Percentiles rank a stretch among this genome's conserved stretches.
Conservation (phyloP, 1,139 yeast species). For the Debaryomycetaceae sp. region DNA sequence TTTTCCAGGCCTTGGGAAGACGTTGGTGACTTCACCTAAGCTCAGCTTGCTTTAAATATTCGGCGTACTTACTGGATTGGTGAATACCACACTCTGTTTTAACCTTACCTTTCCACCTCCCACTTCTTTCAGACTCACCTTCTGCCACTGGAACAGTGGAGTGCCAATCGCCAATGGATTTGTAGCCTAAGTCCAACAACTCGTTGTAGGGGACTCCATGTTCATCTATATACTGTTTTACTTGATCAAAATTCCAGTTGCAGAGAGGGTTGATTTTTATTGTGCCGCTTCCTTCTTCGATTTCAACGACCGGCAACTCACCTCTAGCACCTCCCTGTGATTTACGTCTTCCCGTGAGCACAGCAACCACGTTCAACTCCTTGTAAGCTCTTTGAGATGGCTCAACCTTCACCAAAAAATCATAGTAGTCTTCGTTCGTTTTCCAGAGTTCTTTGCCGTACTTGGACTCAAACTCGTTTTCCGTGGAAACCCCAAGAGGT, state of each 20-base stretch:
- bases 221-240: conserved; percentile 63
- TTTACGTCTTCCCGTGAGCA: conserved; percentile 86
- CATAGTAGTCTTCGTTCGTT: conserved; percentile 74
- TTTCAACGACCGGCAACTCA: conserved; percentile 70
- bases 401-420: conserved; percentile 86
- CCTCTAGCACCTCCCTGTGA: conserved; percentile 88
- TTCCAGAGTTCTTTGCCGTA: conserved; percentile 87
- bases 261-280: conserved; percentile 88
- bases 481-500: conserved; percentile 58
- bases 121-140: conserved; percentile 93
- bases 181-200: conserved; percentile 79
- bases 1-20: too few relatives aligned
- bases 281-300: conserved; percentile 65
- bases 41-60: conserved; percentile 34
- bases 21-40: neutral
- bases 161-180: conserved; percentile 95
- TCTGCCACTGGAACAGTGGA: conserved; percentile 86
- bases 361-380: conserved; percentile 71
- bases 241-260: conserved; percentile 76
- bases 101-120: conserved; percentile 91
- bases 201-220: conserved; percentile 83
- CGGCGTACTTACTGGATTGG: conserved; percentile 67
- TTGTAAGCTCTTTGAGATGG: conserved; percentile 85
- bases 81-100: conserved; percentile 98
- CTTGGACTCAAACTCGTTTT: conserved; percentile 59